A percentile compares a stretch with the other conserved stretches of the same genome.
Conservation (phyloP, 2,329 filamentous ascomycete genomes). For the Lithohypha guttulata region DNA sequence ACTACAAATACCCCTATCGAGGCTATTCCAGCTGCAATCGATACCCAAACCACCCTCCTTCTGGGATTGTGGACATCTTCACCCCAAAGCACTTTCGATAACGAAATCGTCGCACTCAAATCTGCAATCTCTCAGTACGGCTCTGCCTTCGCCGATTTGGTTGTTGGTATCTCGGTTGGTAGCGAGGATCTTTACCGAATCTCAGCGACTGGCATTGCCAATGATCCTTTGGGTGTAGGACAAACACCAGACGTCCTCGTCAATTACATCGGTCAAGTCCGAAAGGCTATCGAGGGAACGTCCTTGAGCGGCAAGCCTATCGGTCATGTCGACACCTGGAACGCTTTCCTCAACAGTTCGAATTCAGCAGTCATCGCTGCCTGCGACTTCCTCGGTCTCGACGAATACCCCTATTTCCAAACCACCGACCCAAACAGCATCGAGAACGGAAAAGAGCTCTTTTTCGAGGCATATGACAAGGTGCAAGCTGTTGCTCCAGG, state of each 20-base stretch:
- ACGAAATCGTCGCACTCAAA: slow-evolving; percentile 59
- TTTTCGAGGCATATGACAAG: slow-evolving; percentile 34
- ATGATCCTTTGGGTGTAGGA: slow-evolving; percentile 49
- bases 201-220: slow-evolving; percentile 51
- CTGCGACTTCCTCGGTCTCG: slow-evolving; percentile 54
- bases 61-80: slow-evolving; percentile 65
- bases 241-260: slow-evolving; percentile 51
- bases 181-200: slow-evolving; percentile 69
- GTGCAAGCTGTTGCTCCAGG: slow-evolving; percentile 31
- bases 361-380: slow-evolving; percentile 51
- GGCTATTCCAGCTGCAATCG: slow-evolving; percentile 66
- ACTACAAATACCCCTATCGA: slow-evolving; percentile 51
- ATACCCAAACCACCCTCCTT: slow-evolving; percentile 61
- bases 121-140: slow-evolving; percentile 56
- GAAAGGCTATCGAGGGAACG: slow-evolving; percentile 52
- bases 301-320: slow-evolving; percentile 27
- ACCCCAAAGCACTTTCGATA: slow-evolving; percentile 46
- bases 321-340: slow-evolving; percentile 59
- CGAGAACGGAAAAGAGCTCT: slow-evolving; percentile 43
- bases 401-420: slow-evolving; percentile 42
- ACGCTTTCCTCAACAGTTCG: slow-evolving; percentile 48
- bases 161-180: slow-evolving; percentile 68
- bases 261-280: slow-evolving; percentile 60
- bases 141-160: slow-evolving; percentile 48
- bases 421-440: slow-evolving; percentile 39